A percentile compares a stretch with the other conserved stretches of the same genome.
Conservation (phyloP, 371 early-diverging fungal genomes). For the Pancytospora philotis region DNA sequence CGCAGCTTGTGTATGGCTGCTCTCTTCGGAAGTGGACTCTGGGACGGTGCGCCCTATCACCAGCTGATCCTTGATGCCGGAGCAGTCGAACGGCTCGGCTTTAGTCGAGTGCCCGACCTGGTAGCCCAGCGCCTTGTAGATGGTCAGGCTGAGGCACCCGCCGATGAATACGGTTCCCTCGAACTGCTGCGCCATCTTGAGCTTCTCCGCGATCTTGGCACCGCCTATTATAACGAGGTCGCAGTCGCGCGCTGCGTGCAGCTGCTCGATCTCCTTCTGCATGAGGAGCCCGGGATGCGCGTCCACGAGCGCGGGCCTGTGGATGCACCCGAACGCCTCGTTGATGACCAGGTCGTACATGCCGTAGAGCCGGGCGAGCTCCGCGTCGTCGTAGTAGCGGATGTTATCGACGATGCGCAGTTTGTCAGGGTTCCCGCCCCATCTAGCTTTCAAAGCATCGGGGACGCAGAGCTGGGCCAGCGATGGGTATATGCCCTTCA, state of each 20-base stretch:
- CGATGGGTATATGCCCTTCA: too few species aligned
- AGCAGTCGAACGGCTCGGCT: conserved; percentile 72
- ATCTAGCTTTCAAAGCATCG: background rate
- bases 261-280: conserved; percentile 86
- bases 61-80: conserved; percentile 69
- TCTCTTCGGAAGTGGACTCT: background rate
- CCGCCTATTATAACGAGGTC: conserved; percentile 94
- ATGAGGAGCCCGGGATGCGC: conserved; percentile 85
- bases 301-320: conserved; percentile 68
- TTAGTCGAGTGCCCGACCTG: conserved; percentile 60
- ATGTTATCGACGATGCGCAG: conserved; percentile 82
- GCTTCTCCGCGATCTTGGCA: conserved; percentile 94
- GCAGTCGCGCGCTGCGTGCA: conserved; percentile 50
- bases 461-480: too few species aligned
- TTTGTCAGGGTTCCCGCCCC: background rate
- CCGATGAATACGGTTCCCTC: conserved; percentile 70
- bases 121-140: conserved; percentile 74
- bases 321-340: conserved; percentile 97
- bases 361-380: conserved; percentile 76
- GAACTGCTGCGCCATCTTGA: conserved; percentile 72
- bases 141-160: conserved; percentile 92
- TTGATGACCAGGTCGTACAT: conserved; percentile 90
- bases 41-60: background rate
- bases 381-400: conserved; percentile 92
- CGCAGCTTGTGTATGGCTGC: background rate